Conservation (phyloP, 805 yeast species). For the Yarrowia osloensis region DNA sequence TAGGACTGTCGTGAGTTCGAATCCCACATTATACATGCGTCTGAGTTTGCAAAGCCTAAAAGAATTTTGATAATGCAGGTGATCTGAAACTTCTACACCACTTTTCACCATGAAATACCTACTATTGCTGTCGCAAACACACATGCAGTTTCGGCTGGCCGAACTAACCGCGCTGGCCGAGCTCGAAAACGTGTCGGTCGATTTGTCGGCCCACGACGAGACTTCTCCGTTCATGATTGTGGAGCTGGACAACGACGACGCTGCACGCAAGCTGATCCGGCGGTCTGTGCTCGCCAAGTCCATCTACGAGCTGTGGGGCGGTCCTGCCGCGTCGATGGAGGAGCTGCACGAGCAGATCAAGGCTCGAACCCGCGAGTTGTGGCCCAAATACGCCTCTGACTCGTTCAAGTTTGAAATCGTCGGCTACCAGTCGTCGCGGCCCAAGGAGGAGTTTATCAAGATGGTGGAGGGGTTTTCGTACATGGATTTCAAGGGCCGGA, state of each 20-base stretch:
- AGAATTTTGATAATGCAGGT: not conserved
- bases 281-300: constrained; percentile 73
- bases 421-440: constrained; percentile 71
- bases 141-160: constrained; percentile 73
- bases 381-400: constrained; percentile 46
- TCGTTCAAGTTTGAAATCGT: constrained; percentile 81
- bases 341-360: constrained; percentile 58
- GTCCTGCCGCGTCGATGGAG: constrained; percentile 59
- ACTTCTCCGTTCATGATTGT: constrained; percentile 70
- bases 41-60: not conserved
- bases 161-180: constrained; percentile 86
- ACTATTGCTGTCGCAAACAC: constrained; percentile 82
- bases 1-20: too few relatives aligned
- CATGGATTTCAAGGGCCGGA: constrained; percentile 73
- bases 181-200: constrained; percentile 55
- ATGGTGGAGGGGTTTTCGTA: constrained; percentile 73
- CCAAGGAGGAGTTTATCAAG: constrained; percentile 53
- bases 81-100: not conserved
- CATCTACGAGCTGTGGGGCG: constrained; percentile 79
- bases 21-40: too few relatives aligned
- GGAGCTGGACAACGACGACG: constrained; percentile 62
- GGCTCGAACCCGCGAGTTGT: constrained; percentile 36
- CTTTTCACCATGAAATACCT: constrained; percentile 52
- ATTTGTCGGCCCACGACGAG: constrained; percentile 59
- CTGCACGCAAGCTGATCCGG: constrained; percentile 65